Evolutionary conservation across 495 filamentous ascomycete species (phyloP).

Genomic region (Baudoinia panamericana): DNA sequence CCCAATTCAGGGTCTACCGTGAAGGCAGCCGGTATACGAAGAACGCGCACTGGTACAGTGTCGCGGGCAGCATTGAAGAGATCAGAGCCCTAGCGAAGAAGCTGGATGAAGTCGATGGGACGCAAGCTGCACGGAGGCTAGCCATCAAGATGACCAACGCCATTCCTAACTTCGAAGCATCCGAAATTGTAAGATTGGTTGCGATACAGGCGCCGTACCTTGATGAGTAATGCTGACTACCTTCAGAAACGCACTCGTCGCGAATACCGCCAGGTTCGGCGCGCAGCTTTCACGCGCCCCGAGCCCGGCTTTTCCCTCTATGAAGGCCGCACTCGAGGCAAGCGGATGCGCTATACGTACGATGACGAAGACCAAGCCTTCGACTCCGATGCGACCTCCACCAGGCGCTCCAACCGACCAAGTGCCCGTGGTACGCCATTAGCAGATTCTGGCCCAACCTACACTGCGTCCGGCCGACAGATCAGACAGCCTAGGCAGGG

Average conservation of each 20-base stretch:
- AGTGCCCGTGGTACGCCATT: constrained; percentile 57
- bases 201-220: neutral
- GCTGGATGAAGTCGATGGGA: constrained; percentile 59
- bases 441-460: constrained; percentile 52
- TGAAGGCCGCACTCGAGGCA: constrained; percentile 90
- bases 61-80: constrained; percentile 84
- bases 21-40: constrained; percentile 76
- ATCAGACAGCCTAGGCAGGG: constrained; percentile 62
- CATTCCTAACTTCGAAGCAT: constrained; percentile 86
- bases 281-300: constrained; percentile 75
- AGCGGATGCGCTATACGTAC: constrained; percentile 89
- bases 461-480: constrained; percentile 83
- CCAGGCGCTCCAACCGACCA: constrained; percentile 54
- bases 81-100: constrained; percentile 59
- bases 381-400: constrained; percentile 49
- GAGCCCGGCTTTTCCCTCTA: constrained; percentile 86
- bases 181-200: constrained; percentile 56
- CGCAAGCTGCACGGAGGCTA: constrained; percentile 61
- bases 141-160: constrained; percentile 65
- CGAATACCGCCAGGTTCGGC: constrained; percentile 76
- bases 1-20: constrained; percentile 82
- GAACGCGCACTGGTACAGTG: constrained; percentile 69
- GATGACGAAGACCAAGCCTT: constrained; percentile 45
- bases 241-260: constrained; percentile 74
- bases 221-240: constrained; percentile 26